A percentile compares a stretch with the other conserved stretches of the same genome.
These are phyloP conservation scores for Backusella australiensis DNA, from an alignment of 192 early-diverging fungal genomes.

Conservation along the genomic window DNA sequence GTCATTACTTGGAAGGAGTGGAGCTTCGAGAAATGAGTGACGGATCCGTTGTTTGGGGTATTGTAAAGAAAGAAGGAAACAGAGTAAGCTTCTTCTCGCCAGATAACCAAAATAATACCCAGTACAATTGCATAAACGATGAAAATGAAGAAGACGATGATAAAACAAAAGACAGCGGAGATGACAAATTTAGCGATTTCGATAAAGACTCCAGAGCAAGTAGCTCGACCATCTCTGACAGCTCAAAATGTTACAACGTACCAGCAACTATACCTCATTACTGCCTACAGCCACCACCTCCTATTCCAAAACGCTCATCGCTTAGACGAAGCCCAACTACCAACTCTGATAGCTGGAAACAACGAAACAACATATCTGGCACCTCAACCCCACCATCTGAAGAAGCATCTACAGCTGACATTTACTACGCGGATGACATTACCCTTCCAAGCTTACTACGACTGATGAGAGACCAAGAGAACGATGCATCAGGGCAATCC, in stretches of 20 bases:
- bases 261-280: constrained; percentile 3
- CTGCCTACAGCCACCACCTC: constrained; percentile 13
- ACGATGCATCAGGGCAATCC: neutral
- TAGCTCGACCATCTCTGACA: neutral
- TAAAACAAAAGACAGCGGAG: neutral
- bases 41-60: constrained; percentile 31
- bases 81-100: constrained; percentile 22
- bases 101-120: neutral
- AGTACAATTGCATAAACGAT: constrained; percentile 16
- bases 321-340: neutral
- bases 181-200: neutral
- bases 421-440: constrained; percentile 5
- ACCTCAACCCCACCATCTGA: neutral
- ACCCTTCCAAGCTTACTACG: constrained; percentile 3
- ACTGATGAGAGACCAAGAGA: constrained; percentile 7
- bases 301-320: constrained; percentile 26
- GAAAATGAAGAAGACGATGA: constrained; percentile 17
- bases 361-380: neutral
- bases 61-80: constrained; percentile 29
- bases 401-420: neutral
- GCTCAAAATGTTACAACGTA: neutral
- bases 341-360: neutral
- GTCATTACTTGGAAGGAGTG: constrained; percentile 26
- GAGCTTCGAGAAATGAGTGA: constrained; percentile 40
- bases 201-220: neutral